These are phyloP conservation scores for Falciphora oryzae DNA, from an alignment of 2,329 filamentous ascomycete genomes.

Conservation along the genomic window DNA sequence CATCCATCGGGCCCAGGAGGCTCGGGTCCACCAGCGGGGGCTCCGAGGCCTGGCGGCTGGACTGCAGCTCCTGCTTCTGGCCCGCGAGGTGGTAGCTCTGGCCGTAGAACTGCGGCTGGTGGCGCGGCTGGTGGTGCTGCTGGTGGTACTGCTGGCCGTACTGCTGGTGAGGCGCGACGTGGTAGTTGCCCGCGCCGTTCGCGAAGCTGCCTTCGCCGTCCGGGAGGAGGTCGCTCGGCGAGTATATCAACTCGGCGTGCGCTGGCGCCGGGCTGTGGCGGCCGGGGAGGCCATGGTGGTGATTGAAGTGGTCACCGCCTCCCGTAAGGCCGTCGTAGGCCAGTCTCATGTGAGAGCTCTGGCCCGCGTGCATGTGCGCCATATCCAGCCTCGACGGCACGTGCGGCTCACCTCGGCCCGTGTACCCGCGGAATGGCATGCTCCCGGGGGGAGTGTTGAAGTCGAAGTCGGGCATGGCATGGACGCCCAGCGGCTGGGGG, in stretches of 20 bases:
- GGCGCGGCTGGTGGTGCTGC: neutral
- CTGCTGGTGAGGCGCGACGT: conserved; percentile 11
- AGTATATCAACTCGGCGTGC: neutral
- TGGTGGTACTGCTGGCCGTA: conserved; percentile 2
- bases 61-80: neutral
- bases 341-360: neutral
- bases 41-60: neutral
- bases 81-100: neutral
- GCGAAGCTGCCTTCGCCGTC: too few relatives aligned
- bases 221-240: neutral
- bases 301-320: too few relatives aligned
- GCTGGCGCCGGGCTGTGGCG: neutral
- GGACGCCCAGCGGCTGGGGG: neutral
- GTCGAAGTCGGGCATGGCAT: neutral
- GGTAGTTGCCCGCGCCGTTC: neutral
- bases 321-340: neutral
- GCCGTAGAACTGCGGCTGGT: conserved; percentile 6
- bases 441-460: neutral
- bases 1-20: neutral
- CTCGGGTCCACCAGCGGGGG: conserved; percentile 2
- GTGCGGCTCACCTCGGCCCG: neutral
- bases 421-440: neutral
- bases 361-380: neutral
- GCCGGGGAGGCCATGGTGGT: neutral
- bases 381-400: neutral